A percentile compares a stretch with the other conserved stretches of the same genome.
Conservation (phyloP, 108 stramenopile species). For the Phaeodactylum tricornutum region DNA sequence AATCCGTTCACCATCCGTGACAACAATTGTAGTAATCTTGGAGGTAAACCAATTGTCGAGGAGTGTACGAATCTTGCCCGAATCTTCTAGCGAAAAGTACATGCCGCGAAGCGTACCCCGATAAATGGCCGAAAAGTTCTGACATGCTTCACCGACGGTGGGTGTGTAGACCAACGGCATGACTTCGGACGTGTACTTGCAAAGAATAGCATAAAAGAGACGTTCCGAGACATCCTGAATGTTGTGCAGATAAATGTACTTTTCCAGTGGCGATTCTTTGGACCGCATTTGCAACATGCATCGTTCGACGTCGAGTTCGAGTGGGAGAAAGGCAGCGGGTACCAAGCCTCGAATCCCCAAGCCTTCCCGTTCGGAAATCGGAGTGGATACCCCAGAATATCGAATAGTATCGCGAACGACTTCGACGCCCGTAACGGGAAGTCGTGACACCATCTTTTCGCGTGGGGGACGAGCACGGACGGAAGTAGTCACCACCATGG, state of each 20-base stretch:
- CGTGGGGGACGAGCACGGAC: no score
- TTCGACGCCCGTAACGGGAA: no score
- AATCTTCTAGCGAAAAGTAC: conserved; percentile 68
- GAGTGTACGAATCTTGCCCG: conserved; percentile 75
- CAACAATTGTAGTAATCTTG: conserved; percentile 81
- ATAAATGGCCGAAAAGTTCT: conserved; percentile 18
- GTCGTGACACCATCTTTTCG: no score
- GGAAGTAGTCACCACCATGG: no score
- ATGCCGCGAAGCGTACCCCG: conserved; percentile 60
- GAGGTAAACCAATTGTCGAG: conserved; percentile 85
- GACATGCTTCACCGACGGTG: conserved; percentile 25
- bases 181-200: conserved; percentile 3
- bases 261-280: conserved; percentile 2
- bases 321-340: conserved; percentile 7
- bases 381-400: conserved; percentile 9
- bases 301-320: conserved; percentile 4
- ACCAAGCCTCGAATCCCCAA: conserved; percentile 8
- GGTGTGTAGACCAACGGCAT: conserved; percentile 39
- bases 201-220: conserved; percentile 6
- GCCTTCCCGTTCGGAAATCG: background rate
- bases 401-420: conserved; percentile 3
- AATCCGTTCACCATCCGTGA: conserved; percentile 86
- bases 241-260: conserved; percentile 7
- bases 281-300: conserved; percentile 4
- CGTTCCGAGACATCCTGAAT: conserved; percentile 6